A percentile compares a stretch with the other conserved stretches of the same genome.
Evolutionary conservation across 352 stramenopile species (phyloP).

Genomic region (Pelagophyceae sp.): DNA sequence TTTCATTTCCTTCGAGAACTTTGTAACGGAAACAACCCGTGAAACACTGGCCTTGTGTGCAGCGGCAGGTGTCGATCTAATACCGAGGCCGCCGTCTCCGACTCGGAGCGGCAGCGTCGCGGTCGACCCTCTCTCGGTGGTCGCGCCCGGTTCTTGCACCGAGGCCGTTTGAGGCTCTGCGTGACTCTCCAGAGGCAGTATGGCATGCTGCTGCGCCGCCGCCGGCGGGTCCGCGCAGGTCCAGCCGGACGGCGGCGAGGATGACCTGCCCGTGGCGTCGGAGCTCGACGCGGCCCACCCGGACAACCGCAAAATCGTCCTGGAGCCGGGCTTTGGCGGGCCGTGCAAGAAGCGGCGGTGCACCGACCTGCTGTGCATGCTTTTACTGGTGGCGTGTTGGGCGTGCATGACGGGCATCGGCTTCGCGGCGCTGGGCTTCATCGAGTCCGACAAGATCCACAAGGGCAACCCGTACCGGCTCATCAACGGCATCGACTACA

Average conservation of each 20-base stretch:
- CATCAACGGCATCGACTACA: conserved; percentile 61
- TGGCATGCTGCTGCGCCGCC: background rate
- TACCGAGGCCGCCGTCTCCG: too few species aligned
- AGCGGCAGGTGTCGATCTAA: too few species aligned
- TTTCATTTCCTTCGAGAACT: too few species aligned
- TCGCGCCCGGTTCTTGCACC: too few species aligned
- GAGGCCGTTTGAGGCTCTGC: too few species aligned
- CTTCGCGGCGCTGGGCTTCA: conserved; percentile 20
- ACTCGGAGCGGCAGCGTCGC: too few species aligned
- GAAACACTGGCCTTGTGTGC: too few species aligned
- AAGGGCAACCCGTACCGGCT: conserved; percentile 36
- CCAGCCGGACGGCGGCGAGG: background rate
- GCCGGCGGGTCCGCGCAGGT: conserved; percentile 3
- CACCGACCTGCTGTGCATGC: conserved; percentile 55
- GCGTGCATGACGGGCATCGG: conserved; percentile 50
- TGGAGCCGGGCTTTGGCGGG: conserved; percentile 20
- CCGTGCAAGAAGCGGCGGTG: conserved; percentile 36
- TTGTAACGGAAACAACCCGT: too few species aligned
- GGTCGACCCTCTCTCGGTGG: too few species aligned
- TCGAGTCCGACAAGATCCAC: background rate
- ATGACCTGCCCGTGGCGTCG: background rate
- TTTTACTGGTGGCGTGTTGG: conserved; percentile 52
- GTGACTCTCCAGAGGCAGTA: too few species aligned
- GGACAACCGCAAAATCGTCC: conserved; percentile 18
- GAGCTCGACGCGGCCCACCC: conserved; percentile 13